Evolutionary conservation across 139 green algal species (phyloP).

Genomic region (Closterium sp.): DNA sequence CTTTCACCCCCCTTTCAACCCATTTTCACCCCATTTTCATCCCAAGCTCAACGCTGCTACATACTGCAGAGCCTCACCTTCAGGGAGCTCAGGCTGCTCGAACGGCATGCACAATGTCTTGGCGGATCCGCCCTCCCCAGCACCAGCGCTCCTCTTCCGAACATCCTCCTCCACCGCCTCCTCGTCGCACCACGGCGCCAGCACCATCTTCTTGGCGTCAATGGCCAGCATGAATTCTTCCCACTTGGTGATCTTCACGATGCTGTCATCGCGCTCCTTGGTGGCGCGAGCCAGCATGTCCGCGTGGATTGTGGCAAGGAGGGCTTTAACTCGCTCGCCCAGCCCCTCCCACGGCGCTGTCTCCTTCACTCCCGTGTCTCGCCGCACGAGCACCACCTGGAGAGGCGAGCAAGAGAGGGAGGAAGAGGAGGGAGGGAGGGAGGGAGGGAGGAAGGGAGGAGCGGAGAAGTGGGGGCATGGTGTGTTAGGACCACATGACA

Average conservation of each 20-base stretch:
- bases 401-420: neutral
- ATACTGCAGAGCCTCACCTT: slow-evolving; percentile 33
- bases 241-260: slow-evolving; percentile 70
- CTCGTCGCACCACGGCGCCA: slow-evolving; percentile 90
- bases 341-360: slow-evolving; percentile 76
- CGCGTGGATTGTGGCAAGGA: slow-evolving; percentile 83
- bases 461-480: too few species aligned
- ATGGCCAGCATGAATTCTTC: slow-evolving; percentile 90
- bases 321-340: slow-evolving; percentile 52
- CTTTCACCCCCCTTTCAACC: too few species aligned
- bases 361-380: slow-evolving; percentile 93
- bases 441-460: neutral
- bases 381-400: slow-evolving; percentile 72
- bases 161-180: slow-evolving; percentile 23
- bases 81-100: slow-evolving; percentile 82
- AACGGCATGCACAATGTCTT: slow-evolving; percentile 98
- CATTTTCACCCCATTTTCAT: too few species aligned
- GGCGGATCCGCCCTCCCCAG: slow-evolving; percentile 77
- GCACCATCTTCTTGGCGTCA: slow-evolving; percentile 83
- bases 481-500: too few species aligned
- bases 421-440: neutral
- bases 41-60: too few species aligned
- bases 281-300: slow-evolving; percentile 76
- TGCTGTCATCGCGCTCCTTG: slow-evolving; percentile 61
- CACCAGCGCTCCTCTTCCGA: neutral